Percentiles rank a stretch among this genome's conserved stretches.
Evolutionary conservation across 1,284 basidiomycete species (phyloP).

Genomic region (Leccinum huronense): DNA sequence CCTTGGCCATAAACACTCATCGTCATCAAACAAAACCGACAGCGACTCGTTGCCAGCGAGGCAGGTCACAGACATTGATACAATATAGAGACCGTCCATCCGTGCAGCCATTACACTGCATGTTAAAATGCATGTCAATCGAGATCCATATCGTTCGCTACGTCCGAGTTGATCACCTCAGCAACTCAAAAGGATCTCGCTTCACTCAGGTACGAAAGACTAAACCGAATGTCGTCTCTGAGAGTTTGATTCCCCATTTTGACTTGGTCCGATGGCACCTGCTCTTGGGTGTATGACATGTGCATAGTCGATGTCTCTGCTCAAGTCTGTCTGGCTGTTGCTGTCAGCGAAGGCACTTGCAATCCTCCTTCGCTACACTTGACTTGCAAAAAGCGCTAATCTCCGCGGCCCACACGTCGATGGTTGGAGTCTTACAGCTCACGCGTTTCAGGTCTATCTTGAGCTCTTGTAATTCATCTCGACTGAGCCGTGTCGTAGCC

Average conservation of each 20-base stretch:
- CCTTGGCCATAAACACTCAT: not conserved
- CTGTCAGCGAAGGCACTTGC: not conserved
- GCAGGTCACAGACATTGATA: not conserved
- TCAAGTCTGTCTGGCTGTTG: not conserved
- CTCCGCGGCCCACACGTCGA: not conserved
- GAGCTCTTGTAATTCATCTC: not conserved
- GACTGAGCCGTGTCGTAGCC: not conserved
- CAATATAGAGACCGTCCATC: not conserved
- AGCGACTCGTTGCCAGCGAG: not conserved
- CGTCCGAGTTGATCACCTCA: slow-evolving; percentile 2
- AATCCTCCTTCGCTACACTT: not conserved
- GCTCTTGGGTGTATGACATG: not conserved
- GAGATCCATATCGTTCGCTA: not conserved
- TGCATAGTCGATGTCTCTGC: not conserved
- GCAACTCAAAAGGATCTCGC: not conserved
- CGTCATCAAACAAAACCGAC: not conserved
- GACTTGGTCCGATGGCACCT: not conserved
- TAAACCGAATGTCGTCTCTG: not conserved
- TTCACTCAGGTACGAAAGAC: not conserved
- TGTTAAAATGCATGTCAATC: slow-evolving; percentile 5
- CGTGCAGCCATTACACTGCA: not conserved
- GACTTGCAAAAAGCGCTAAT: not conserved
- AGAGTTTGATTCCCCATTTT: not conserved
- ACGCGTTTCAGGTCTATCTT: slow-evolving; percentile 8
- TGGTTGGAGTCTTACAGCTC: not conserved